Evolutionary conservation across 129 eudicot genomes (phyloP), one percentile per base, ranked within the genome.

Genomic region (Lactuca saligna): DNA sequence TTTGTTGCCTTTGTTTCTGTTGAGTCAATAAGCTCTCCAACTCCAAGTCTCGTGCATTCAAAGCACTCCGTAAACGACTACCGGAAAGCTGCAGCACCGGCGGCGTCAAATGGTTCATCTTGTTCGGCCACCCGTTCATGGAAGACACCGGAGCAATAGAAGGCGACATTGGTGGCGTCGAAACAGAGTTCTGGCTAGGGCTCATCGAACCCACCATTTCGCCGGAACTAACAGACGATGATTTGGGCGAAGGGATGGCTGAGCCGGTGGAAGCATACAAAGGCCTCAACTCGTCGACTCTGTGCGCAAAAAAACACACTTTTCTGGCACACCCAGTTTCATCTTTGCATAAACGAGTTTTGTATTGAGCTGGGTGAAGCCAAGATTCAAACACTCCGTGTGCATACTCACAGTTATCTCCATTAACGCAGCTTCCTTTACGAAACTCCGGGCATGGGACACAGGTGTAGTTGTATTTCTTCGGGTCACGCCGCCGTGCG

Each of bases 361-460:
- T 72, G 71, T 91, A 91, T 69, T 91, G 97, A 37, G 97, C 98
- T 0, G 98, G 98, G 61, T 93, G 98, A 4, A 93, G 88, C 98
- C 98, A 93, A 0, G 95, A 86, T 62, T 91, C 97, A 63, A 91
- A 91, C 54, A 91, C 96, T 20, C 97, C 97, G 49, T 91, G 97
- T 12, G 96, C 96, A 29, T 85, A 91, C 82, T 91, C 97, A 25
- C 97, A 91, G 14, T 68, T 48, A 57, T 91, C 97, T 3, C 94
- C 94, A 8, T 88, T 82, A 11, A 42, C 83, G 53, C 97, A 91
- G 35, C 80, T 67, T 17, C 96, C 97, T 69, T 91, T 91, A 34
- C 86, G 83, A 65, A 91, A 91, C 80, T 91, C 96, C 4, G 96
- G 97, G 56, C 97, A 91, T 12, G 97, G 97, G 33, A 91, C 97